Base-by-base conservation (phyloP, 163 green algal species). In the Prototheca cutis region DNA sequence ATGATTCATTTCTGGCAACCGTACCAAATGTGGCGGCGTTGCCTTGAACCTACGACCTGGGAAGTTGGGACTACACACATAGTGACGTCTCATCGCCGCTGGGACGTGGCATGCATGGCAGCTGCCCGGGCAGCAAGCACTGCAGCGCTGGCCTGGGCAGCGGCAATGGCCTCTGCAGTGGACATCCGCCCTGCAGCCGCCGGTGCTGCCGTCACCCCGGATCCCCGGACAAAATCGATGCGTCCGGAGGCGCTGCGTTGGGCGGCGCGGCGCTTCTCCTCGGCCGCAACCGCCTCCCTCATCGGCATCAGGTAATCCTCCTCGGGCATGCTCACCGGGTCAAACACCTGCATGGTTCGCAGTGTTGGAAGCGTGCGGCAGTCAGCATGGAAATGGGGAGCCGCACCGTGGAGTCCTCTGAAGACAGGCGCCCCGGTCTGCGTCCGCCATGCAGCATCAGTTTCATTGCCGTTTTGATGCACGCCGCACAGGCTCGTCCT, bases 251-350 rank as follows among this genome's bases (percentile, higher is more conserved):
- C 47, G 7, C 32, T 31, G 1, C 62, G 54, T 36, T 56, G 39
- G 36, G 54, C 55, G 42, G 58, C 52, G 17, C 57, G 45, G 28
- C 61, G 61, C 62, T 69, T 48, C 49, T 68, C 66, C 53, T 74
- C 66, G 10, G 40, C 61, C 4, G 53, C 32, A 42, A 42, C 66
- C 29, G 57, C 59, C 33, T 33, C 40, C 21, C 53, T 23, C 21
- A 71, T 61, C 2, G 52, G 36, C 1, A 73, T 61, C 4, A 80
- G 42, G 53, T 53, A 72, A 53, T 82, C 74, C 40, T 82, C 67
- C 19, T 58, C 32, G 8, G 61, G 71, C 17, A 80, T 52, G 3
- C 36, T 23, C 10, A 48, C 42, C 15, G 71, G 71, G 45, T 80
- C 68, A 39, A 62, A 77, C 17, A 77, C 62, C 24, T 75, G 65